A percentile compares a stretch with the other conserved stretches of the same genome.
phyloP scores from a whole-genome alignment of 2,329 filamentous ascomycete species.

The Onygenales sp. region DNA sequence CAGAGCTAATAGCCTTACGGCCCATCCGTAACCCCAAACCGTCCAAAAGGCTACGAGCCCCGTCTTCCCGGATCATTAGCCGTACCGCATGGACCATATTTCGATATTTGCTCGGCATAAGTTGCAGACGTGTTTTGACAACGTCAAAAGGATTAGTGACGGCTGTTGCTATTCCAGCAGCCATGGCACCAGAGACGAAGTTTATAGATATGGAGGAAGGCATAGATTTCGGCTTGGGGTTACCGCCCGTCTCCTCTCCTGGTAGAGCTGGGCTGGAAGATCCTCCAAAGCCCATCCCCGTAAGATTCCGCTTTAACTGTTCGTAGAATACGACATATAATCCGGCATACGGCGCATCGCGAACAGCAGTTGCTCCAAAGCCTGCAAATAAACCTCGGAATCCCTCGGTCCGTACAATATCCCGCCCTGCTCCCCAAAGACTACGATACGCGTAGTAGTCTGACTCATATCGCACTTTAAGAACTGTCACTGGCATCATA shows the following conservation, averaged over 20 bases:
- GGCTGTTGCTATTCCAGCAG: slow-evolving; percentile 72
- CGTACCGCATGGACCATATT: slow-evolving; percentile 71
- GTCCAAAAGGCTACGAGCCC: slow-evolving; percentile 69
- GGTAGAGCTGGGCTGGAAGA: slow-evolving; percentile 13
- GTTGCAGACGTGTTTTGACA: slow-evolving; percentile 87
- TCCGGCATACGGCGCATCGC: slow-evolving; percentile 94
- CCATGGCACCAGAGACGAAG: slow-evolving; percentile 71
- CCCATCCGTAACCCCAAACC: slow-evolving; percentile 79
- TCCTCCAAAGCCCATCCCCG: slow-evolving; percentile 14
- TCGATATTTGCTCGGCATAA: slow-evolving; percentile 71
- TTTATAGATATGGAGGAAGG: slow-evolving; percentile 57
- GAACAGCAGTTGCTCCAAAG: slow-evolving; percentile 83
- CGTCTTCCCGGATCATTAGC: slow-evolving; percentile 75
- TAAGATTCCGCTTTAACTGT: slow-evolving; percentile 31
- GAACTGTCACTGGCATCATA: slow-evolving; percentile 90
- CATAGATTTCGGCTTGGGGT: not conserved
- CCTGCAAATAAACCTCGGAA: slow-evolving; percentile 81
- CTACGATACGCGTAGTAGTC: slow-evolving; percentile 76
- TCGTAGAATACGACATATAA: slow-evolving; percentile 94
- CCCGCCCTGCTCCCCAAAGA: slow-evolving; percentile 58
- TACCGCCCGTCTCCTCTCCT: not conserved
- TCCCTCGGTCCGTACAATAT: slow-evolving; percentile 67
- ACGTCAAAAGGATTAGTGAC: slow-evolving; percentile 96
- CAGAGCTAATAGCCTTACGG: slow-evolving; percentile 83
- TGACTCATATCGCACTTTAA: slow-evolving; percentile 94